A percentile compares a stretch with the other conserved stretches of the same genome.
Evolutionary conservation across 202 grass and related monocot species (phyloP).

Genomic region (Cymbopogon flexuosus): DNA sequence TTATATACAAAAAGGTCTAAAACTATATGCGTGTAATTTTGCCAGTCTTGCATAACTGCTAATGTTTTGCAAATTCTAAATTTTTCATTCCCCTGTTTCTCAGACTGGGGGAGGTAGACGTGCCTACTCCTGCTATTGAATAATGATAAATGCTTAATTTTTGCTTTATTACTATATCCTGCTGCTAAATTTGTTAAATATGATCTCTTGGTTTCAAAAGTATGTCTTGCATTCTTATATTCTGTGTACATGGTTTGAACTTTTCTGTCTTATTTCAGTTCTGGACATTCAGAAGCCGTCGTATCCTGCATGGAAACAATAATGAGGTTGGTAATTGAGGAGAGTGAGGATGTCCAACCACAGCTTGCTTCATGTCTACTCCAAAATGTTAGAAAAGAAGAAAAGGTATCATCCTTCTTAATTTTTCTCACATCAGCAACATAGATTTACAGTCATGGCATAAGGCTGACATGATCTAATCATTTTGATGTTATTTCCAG

Average conservation of each 20-base stretch:
- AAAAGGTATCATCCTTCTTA: conserved; percentile 40
- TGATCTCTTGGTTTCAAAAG: not conserved
- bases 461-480: not conserved
- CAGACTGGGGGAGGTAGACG: not conserved
- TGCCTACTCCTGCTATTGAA: not conserved
- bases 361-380: conserved; percentile 62
- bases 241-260: too few species aligned
- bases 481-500: conserved; percentile 40
- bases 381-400: conserved; percentile 52
- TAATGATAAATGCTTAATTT: not conserved
- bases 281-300: conserved; percentile 53
- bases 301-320: conserved; percentile 74
- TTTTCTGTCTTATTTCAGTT: conserved; percentile 37
- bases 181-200: not conserved
- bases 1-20: not conserved
- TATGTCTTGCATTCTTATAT: not conserved
- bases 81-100: not conserved
- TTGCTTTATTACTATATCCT: not conserved
- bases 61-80: not conserved
- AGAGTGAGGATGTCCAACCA: conserved; percentile 73
- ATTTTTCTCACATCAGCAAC: conserved; percentile 10
- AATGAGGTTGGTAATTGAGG: conserved; percentile 88
- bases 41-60: not conserved
- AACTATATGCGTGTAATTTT: not conserved
- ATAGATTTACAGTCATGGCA: not conserved